Base-by-base conservation (phyloP, 1,139 yeast species). In the Hansenula sp. region DNA sequence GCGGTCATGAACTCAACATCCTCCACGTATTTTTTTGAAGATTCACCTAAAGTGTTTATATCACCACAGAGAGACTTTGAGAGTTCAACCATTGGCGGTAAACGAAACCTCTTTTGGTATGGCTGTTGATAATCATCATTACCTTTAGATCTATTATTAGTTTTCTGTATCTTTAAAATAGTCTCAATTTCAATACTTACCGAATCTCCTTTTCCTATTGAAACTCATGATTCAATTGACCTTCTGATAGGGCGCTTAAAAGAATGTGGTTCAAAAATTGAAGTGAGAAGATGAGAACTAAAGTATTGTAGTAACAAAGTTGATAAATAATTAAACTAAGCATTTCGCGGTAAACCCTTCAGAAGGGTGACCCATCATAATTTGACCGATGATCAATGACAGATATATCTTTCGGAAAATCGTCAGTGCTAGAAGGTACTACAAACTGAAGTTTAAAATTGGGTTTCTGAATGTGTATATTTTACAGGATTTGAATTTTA, bases 1-100 rank as follows among this genome's bases (percentile, higher is more conserved):
- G 71, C 79, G 49, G 80, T 76, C 61, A 74, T 80, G 60, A 81
- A 80, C 42, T 84, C 78, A 38, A 87, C 76, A 61, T 83, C 90
- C 51, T 79, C 85, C 30, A 77, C 72, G 47, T 81, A 81, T 48
- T 66, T 65, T 57, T 77, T 76, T 16, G 76, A 65, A 43, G 79
- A 74, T 57, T 84, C 91, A 21, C 91, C 91, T 40, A 84, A 67
- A 18, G 84, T 73, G 50, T 83, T 69, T 46, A 84, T 76, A 59
- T 82, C 89, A 25, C 66, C 69, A 62, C 68, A 63, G 60, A 68
- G 63, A 33, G 68, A 68, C 47, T 65, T 67, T 45, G 71, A 62
- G 31, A 67, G 54, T 47, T 65, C 68, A 33, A 67, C 68, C 17
- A 66, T 66, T 9, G 72, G 71, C 44, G 71, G 68, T 44, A 66